Base-by-base conservation (phyloP, 768 basidiomycete genomes). In the Trametes cubensis region DNA sequence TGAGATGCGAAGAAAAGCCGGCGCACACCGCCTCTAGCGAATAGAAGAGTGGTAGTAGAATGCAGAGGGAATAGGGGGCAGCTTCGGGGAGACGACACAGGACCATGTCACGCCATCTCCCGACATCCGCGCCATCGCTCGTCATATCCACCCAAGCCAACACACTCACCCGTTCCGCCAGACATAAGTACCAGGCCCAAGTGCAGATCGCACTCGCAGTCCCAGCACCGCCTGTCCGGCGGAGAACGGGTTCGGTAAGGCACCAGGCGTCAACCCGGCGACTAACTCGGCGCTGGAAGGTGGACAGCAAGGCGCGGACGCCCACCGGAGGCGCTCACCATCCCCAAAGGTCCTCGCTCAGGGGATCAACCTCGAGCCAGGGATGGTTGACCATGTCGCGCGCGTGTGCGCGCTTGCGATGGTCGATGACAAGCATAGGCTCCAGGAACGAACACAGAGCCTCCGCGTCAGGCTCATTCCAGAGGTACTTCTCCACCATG, bases 401-500 rank as follows among this genome's bases (percentile, higher is more conserved):
- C 15, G 94, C 93, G 48, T 84, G 79, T 45, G 81, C 82, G 38
- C 94, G 87, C 56, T 84, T 75, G 67, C 83, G 81, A 70, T 86
- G 86, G 69, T 94, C 88, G 58, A 87, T 74, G 30, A 80, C 77
- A 64, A 94, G 80, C 92, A 92, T 92, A 28, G 90, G 90, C 66
- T 80, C 79, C 63, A 94, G 74, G 73, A 93, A 93, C 25, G 77
- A 73, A 68, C 87, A 89, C 21, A 93, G 74, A 34, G 79, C 75
- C 26, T 72, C 71, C 10, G 90, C 82, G 58, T 92, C 87, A 15
- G 72, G 68, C 40, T 83, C 80, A 11, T 81, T 76, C 73, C 87
- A 89, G 8, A 89, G 76, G 72, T 97, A 97, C 73, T 95, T 96
- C 80, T 97, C 93, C 51, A 79, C 81, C 85, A 97, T 90, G 66